Conservation (phyloP, 495 filamentous ascomycete species). For the Rusavskia elegans region DNA sequence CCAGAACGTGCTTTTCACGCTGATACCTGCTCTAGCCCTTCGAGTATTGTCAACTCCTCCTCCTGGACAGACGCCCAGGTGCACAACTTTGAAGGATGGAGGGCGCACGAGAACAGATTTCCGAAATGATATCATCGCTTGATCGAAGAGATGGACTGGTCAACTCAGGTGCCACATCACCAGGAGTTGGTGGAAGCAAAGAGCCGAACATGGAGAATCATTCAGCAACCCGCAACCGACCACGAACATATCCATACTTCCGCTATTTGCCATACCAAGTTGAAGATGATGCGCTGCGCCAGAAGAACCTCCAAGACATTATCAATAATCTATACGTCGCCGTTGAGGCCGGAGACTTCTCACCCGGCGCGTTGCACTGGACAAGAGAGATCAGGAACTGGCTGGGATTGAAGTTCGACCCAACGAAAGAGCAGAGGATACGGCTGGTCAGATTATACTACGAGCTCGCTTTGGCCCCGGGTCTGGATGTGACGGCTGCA, state of each 20-base stretch:
- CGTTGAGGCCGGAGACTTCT: constrained; percentile 83
- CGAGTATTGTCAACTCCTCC: no score
- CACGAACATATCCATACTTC: constrained; percentile 86
- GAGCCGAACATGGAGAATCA: constrained; percentile 34
- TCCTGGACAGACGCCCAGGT: no score
- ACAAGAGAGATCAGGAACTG: constrained; percentile 90
- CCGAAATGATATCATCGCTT: constrained; percentile 10
- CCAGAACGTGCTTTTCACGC: no score
- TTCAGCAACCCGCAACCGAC: constrained; percentile 49
- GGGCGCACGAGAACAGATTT: constrained; percentile 4
- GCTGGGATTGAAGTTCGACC: constrained; percentile 93
- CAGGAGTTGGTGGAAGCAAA: constrained; percentile 42
- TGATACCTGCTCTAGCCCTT: no score
- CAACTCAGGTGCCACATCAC: constrained; percentile 48
- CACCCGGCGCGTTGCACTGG: constrained; percentile 89
- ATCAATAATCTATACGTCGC: constrained; percentile 84
- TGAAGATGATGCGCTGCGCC: constrained; percentile 59
- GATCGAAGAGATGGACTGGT: constrained; percentile 34
- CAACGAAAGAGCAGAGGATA: constrained; percentile 63
- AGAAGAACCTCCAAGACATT: constrained; percentile 64
- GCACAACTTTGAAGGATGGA: constrained; percentile 4
- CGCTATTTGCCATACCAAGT: constrained; percentile 72
- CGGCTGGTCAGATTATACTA: constrained; percentile 85
- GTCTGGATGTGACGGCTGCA: constrained; percentile 62
- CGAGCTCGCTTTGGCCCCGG: constrained; percentile 80